Evolutionary conservation across 2,329 filamentous ascomycete genomes (phyloP), one percentile per base, ranked within the genome.

Genomic region (Graphilbum sp.): DNA sequence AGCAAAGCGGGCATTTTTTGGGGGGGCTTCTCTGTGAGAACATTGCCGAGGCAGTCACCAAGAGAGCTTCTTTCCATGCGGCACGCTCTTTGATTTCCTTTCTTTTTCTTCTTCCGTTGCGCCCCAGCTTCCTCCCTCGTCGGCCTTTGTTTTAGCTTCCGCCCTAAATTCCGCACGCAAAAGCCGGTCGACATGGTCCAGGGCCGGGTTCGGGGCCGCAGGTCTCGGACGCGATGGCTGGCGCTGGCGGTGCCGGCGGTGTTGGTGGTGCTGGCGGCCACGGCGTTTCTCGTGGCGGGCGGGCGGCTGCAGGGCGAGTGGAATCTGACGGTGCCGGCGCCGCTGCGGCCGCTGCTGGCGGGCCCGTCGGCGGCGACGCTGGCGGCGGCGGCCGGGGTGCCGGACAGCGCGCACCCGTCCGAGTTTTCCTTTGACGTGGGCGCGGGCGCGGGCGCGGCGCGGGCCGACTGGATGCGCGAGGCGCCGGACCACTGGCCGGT

Each of bases 351-450:
- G 27, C 6, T 6, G 13, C 27, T 13, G 27, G 27, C 23, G 7
- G 23, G 27, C 5, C 27, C 5, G 13, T 8, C 7, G 15, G 27
- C 10, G 27, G 27, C 10, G 13, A n/a, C 5, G 27, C 9, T 5
- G 9, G 18, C 16, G 16, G 31, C 6, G 6, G n/a, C 32, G 8
- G 32, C 18, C 17, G n/a, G n/a, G n/a, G n/a, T n/a, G n/a, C n/a
- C n/a, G 10, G 35, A 16, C 17, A 15, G 19, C 21, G 37, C 37
- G 6, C 19, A 19, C 47, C 33, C 41, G 17, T 58, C 54, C 27
- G 42, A 47, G 18, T 64, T 51, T 47, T 64, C 62, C 36, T 67
- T 66, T 50, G 60, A 66, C 44, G 50, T 56, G 29, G 44, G 44
- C 23, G 48, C 50, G n/a, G n/a, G n/a, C n/a, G n/a, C n/a, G n/a